These are phyloP conservation scores for Panicum virgatum DNA, from an alignment of 202 grass and related monocot genomes.

Conservation along the genomic window DNA sequence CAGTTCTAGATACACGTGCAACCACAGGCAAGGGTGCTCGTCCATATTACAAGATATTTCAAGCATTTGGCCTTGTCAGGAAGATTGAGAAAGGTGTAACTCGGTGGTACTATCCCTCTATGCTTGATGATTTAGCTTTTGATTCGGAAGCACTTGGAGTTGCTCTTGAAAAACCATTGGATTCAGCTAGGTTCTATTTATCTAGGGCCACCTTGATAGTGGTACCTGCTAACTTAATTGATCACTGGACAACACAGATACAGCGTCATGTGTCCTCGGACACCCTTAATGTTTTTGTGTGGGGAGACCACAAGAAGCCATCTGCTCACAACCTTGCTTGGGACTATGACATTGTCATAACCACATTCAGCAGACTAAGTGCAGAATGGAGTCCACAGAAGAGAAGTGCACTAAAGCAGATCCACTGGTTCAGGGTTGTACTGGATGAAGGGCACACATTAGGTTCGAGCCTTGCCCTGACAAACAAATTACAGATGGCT, in stretches of 20 bases:
- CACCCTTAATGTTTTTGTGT: constrained; percentile 70
- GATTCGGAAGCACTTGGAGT: constrained; percentile 71
- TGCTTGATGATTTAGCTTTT: constrained; percentile 82
- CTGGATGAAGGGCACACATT: constrained; percentile 98
- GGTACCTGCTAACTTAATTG: constrained; percentile 92
- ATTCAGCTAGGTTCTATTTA: constrained; percentile 73
- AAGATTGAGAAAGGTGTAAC: constrained; percentile 64
- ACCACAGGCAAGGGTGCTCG: constrained; percentile 48
- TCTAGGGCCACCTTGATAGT: constrained; percentile 93
- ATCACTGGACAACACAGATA: constrained; percentile 96
- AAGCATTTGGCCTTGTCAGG: constrained; percentile 83
- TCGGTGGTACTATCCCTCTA: constrained; percentile 79
- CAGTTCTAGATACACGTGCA: constrained; percentile 63
- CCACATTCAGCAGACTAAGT: constrained; percentile 93
- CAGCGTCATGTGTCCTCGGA: constrained; percentile 69
- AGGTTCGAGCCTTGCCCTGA: constrained; percentile 83
- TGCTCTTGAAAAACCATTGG: constrained; percentile 73
- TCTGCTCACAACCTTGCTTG: constrained; percentile 86
- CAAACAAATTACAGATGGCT: constrained; percentile 97
- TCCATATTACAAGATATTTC: constrained; percentile 88
- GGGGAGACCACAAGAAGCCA: constrained; percentile 73
- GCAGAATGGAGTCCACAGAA: constrained; percentile 86
- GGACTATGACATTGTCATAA: constrained; percentile 96
- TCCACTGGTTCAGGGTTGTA: constrained; percentile 94
- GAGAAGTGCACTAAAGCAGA: constrained; percentile 81